phyloP scores from a whole-genome alignment of 2,329 filamentous ascomycete species.

The Bipolaris cookei region DNA sequence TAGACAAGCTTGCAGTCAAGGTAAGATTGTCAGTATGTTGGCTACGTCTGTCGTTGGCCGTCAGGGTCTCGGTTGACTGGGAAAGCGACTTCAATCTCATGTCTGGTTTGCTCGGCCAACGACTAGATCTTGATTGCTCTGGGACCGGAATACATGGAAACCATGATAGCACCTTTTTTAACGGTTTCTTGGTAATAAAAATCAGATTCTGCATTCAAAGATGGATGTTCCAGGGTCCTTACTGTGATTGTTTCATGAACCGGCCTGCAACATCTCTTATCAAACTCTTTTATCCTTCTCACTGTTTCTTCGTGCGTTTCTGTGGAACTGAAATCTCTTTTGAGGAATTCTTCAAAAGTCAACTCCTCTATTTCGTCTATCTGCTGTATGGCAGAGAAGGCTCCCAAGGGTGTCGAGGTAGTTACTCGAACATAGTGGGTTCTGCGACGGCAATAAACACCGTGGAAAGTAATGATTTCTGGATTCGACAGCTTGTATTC shows the following conservation, averaged over 20 bases:
- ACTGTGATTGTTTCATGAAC: not conserved
- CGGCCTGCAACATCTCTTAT: not conserved
- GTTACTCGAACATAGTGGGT: not conserved
- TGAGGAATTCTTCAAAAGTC: not conserved
- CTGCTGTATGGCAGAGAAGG: not conserved
- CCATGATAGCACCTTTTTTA: not conserved
- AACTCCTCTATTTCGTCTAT: not conserved
- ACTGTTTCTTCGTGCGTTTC: not conserved
- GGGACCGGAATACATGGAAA: not conserved
- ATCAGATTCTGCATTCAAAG: not conserved
- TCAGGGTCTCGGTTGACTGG: not conserved
- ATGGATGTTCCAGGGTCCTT: not conserved
- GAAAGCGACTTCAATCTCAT: not conserved
- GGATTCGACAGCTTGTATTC: not conserved
- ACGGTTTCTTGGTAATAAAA: not conserved
- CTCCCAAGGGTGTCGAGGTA: not conserved
- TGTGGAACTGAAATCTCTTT: not conserved
- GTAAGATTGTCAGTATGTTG: not conserved
- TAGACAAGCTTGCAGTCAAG: not conserved
- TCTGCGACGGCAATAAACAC: not conserved
- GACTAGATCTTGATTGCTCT: not conserved
- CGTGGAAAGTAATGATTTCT: not conserved
- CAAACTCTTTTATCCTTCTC: not conserved
- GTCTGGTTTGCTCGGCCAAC: not conserved
- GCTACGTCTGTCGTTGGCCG: not conserved